phyloP scores from a whole-genome alignment of 2,329 filamentous ascomycete genomes.

The Xylaria sp. region DNA sequence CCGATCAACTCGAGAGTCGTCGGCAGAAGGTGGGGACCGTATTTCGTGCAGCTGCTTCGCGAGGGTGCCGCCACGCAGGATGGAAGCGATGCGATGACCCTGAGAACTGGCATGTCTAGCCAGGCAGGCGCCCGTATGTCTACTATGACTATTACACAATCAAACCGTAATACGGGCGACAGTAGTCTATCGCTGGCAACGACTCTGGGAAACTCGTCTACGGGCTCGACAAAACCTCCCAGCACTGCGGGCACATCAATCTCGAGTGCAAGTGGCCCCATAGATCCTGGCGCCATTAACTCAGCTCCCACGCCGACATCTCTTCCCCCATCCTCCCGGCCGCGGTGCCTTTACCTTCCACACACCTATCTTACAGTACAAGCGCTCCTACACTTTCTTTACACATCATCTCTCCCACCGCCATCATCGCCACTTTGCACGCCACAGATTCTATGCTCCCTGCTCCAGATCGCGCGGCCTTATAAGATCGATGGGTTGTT shows the following conservation, averaged over 20 bases:
- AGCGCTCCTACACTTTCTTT: constrained; percentile 90
- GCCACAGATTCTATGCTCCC: constrained; percentile 93
- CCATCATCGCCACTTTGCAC: constrained; percentile 83
- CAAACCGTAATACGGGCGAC: constrained; percentile 63
- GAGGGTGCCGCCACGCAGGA: constrained; percentile 80
- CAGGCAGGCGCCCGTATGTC: constrained; percentile 77
- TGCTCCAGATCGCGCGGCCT: constrained; percentile 90
- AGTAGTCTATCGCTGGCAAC: constrained; percentile 60
- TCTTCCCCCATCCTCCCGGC: constrained; percentile 73
- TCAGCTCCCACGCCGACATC: constrained; percentile 67
- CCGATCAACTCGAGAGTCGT: constrained; percentile 93
- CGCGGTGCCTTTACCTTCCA: constrained; percentile 89
- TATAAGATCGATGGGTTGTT: constrained; percentile 93
- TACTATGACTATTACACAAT: constrained; percentile 84
- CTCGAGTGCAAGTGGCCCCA: constrained; percentile 53
- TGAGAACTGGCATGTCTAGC: constrained; percentile 71
- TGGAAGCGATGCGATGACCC: constrained; percentile 78
- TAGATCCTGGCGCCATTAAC: constrained; percentile 63
- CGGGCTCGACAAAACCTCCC: constrained; percentile 55
- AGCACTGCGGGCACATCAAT: constrained; percentile 59
- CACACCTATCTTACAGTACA: constrained; percentile 92
- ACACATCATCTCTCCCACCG: constrained; percentile 87
- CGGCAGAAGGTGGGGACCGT: constrained; percentile 90
- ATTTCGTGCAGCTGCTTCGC: constrained; percentile 90
- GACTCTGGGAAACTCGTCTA: constrained; percentile 52